Base-by-base conservation (phyloP, 1,284 basidiomycete species). In the Trametes versicolor region DNA sequence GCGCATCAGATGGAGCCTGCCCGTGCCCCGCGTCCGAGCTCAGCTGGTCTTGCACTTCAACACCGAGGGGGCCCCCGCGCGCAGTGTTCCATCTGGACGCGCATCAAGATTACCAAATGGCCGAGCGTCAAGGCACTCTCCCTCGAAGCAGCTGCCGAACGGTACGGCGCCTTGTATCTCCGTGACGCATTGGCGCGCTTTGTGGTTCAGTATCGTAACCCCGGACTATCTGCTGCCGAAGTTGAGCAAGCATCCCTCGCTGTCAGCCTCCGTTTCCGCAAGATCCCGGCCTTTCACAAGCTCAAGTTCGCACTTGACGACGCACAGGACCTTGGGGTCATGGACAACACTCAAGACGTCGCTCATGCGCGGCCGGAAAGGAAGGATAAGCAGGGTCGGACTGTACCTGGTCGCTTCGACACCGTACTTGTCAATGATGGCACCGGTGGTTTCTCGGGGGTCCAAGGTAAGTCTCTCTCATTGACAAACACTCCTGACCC, bases 101-200 rank as follows among this genome's bases (percentile, higher is more conserved):
- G 47, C 1, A 62, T 62, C 47, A 51, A 56, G 36, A 29, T 62
- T 6, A 23, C 54, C 0, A 50, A 51, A 21, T 52, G 37, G 36
- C 61, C 61, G 1, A 51, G 19, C 36, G 48, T 57, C 77, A 79
- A 55, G 71, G 75, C 4, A 73, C 76, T 10, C 47, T 45, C 2
- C 63, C 62, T 37, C 74, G 47, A 23, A 3, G n/a, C 7, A 15
- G 56, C 56, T 3, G 45, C 56, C 3, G 9, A 37, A 0, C 29
- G 12, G 2, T 78, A 79, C 55, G 72, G 75, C 0, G 76, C 75
- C 1, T 45, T 41, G 0, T 67, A 63, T 25, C 75, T 80, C 45
- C 64, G 58, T 10, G 70, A 74, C 23, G 76, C 75, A 1, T 69
- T 78, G 15, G 69, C 73, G 2, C 68, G 69, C 0, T 79, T 70